Percentiles rank a stretch among this genome's conserved stretches.
Conservation (phyloP, 2,329 filamentous ascomycete species). For the Colletotrichum destructivum region DNA sequence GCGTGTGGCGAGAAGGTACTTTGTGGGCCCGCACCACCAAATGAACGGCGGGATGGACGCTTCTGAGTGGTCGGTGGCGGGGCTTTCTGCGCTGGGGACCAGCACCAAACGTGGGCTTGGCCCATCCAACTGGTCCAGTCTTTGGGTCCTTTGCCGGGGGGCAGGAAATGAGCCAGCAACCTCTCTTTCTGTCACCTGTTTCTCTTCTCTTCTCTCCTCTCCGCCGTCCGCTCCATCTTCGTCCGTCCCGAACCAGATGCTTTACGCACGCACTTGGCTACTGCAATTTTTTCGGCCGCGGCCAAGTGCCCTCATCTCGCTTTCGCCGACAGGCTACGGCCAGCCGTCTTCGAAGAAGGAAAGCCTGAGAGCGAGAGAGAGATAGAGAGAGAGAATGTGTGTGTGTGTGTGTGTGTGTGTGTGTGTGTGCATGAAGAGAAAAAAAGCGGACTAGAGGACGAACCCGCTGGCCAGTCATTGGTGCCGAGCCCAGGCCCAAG, state of each 20-base stretch:
- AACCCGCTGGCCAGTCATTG: slow-evolving; percentile 17
- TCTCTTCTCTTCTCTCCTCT: neutral
- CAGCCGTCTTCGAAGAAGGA: too few relatives aligned
- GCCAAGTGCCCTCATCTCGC: neutral
- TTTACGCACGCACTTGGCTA: too few relatives aligned
- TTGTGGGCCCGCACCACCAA: slow-evolving; percentile 14
- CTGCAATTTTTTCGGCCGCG: too few relatives aligned
- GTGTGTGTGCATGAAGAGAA: too few relatives aligned
- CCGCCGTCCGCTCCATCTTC: neutral
- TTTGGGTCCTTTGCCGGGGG: slow-evolving; percentile 9
- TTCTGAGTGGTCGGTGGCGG: slow-evolving; percentile 20
- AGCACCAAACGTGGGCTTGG: slow-evolving; percentile 28
- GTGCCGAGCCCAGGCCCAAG: slow-evolving; percentile 34
- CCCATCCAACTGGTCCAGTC: slow-evolving; percentile 11
- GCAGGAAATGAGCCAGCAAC: slow-evolving; percentile 29
- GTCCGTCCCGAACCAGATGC: too few relatives aligned
- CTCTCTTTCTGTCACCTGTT: neutral
- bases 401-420: too few relatives aligned
- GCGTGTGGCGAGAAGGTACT: neutral
- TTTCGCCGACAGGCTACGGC: too few relatives aligned
- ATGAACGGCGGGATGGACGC: slow-evolving; percentile 3
- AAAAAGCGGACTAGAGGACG: neutral
- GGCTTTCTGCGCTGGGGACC: neutral
- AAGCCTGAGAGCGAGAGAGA: too few relatives aligned
- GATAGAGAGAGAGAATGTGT: too few relatives aligned